These are phyloP conservation scores for Dactylellina sp. DNA, from an alignment of 2,329 filamentous ascomycete species.

Conservation along the genomic window DNA sequence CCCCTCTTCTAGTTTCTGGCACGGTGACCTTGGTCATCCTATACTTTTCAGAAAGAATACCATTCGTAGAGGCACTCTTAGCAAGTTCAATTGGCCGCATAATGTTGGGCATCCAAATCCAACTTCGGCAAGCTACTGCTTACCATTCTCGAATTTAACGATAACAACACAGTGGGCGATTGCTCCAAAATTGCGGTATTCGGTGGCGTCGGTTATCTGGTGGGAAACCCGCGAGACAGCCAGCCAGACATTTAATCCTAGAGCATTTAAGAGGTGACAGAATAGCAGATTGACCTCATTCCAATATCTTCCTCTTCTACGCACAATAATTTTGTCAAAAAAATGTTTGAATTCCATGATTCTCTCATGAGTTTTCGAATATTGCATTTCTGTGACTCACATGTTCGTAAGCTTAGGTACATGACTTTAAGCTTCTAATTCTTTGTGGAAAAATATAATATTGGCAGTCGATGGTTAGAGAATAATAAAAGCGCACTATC, in stretches of 20 bases:
- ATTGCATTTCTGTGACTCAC: constrained; percentile 28
- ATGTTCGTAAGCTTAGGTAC: background rate
- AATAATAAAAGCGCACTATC: background rate
- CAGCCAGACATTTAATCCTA: constrained; percentile 28
- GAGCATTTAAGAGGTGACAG: constrained; percentile 13
- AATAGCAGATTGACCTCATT: constrained; percentile 35
- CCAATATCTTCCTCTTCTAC: constrained; percentile 25
- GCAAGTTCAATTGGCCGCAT: too few relatives aligned
- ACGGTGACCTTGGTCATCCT: too few relatives aligned
- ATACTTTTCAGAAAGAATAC: too few relatives aligned
- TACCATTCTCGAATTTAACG: too few relatives aligned
- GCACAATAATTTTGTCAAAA: constrained; percentile 35
- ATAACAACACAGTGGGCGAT: too few relatives aligned
- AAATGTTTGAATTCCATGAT: constrained; percentile 17
- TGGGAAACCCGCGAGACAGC: too few relatives aligned
- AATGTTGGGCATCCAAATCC: too few relatives aligned
- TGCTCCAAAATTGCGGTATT: too few relatives aligned
- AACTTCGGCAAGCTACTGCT: too few relatives aligned
- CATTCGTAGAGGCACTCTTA: too few relatives aligned
- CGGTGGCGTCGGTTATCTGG: too few relatives aligned
- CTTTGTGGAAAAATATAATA: background rate
- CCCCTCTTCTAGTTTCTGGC: too few relatives aligned
- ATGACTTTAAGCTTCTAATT: background rate
- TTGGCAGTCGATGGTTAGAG: background rate
- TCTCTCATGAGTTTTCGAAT: constrained; percentile 2